A percentile compares a stretch with the other conserved stretches of the same genome.
These are phyloP conservation scores for Echria macrotheca DNA, from an alignment of 495 filamentous ascomycete genomes.

Conservation along the genomic window DNA sequence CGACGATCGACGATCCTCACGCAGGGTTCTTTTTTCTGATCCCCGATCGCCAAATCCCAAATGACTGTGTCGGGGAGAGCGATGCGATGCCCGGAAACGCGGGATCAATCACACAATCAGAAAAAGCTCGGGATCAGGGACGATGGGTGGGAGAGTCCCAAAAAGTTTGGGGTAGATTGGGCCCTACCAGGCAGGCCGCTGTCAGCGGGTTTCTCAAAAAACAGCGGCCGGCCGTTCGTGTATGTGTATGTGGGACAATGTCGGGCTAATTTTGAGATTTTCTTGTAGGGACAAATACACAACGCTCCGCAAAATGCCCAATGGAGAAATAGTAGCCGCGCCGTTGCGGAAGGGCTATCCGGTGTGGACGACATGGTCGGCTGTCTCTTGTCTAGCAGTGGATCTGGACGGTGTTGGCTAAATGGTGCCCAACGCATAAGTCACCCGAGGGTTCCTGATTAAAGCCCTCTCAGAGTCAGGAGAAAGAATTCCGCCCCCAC, in stretches of 20 bases:
- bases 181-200: neutral
- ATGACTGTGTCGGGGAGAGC: too few relatives aligned
- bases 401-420: neutral
- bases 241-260: neutral
- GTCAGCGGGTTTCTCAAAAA: neutral
- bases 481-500: too few relatives aligned
- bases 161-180: neutral
- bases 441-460: conserved; percentile 1
- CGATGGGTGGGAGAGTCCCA: too few relatives aligned
- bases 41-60: too few relatives aligned
- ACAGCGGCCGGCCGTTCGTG: too few relatives aligned
- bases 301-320: conserved; percentile 1
- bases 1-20: too few relatives aligned
- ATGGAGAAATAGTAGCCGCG: conserved; percentile 4
- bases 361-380: conserved; percentile 2
- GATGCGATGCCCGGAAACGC: too few relatives aligned
- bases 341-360: neutral
- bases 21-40: too few relatives aligned
- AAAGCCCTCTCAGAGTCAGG: too few relatives aligned
- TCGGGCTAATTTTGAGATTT: neutral
- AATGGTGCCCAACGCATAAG: neutral
- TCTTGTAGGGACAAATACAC: neutral
- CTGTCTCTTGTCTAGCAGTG: neutral
- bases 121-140: too few relatives aligned
- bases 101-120: too few relatives aligned